These are phyloP conservation scores for Rhexocercosporidium sp. DNA, from an alignment of 2,329 filamentous ascomycete genomes.

Conservation along the genomic window DNA sequence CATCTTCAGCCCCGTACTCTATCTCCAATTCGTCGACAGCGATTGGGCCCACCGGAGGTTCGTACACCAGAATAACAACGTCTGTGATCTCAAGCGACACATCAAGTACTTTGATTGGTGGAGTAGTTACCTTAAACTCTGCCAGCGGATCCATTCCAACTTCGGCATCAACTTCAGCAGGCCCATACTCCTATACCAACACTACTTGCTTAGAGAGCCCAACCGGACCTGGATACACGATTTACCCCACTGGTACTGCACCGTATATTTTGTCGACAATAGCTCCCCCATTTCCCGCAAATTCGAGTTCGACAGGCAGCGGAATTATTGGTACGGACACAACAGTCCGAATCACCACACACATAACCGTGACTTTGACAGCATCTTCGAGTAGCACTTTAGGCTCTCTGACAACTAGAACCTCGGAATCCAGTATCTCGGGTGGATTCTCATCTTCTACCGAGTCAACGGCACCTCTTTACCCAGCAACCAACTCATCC, in stretches of 20 bases:
- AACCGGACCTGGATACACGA: not conserved
- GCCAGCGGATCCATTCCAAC: slow-evolving; percentile 5
- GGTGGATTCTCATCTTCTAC: slow-evolving; percentile 8
- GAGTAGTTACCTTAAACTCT: not conserved
- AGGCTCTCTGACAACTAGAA: slow-evolving; percentile 18
- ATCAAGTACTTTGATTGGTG: slow-evolving; percentile 1
- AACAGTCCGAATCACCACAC: not conserved
- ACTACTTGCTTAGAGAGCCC: not conserved
- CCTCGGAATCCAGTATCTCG: not conserved
- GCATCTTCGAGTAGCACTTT: not conserved
- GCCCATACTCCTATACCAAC: slow-evolving; percentile 8
- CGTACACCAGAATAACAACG: not conserved
- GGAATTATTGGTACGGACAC: slow-evolving; percentile 4
- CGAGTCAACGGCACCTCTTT: not conserved
- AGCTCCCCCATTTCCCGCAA: slow-evolving; percentile 3
- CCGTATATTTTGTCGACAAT: not conserved
- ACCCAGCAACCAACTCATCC: slow-evolving; percentile 3
- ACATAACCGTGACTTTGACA: slow-evolving; percentile 6
- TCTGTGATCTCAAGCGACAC: not conserved
- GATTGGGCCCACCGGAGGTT: not conserved
- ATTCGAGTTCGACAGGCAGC: slow-evolving; percentile 8
- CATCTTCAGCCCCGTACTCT: slow-evolving; percentile 20
- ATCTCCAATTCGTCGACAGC: slow-evolving; percentile 10
- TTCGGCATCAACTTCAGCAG: slow-evolving; percentile 11
- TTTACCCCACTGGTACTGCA: slow-evolving; percentile 14